Conservation (phyloP, 1,284 basidiomycete species). For the Puccinia triticina region DNA sequence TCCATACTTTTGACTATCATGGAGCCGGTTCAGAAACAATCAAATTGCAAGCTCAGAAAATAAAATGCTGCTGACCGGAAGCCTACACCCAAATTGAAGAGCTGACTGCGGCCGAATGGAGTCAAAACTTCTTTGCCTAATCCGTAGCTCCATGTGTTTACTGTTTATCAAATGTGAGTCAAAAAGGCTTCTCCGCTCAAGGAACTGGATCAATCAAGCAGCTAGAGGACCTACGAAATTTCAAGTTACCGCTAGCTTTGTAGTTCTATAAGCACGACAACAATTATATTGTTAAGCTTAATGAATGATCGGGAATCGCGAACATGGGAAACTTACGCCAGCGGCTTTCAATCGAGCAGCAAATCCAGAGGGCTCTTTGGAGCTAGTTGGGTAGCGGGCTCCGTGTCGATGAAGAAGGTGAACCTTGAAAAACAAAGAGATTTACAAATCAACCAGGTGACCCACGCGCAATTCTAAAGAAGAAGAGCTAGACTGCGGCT, state of each 20-base stretch:
- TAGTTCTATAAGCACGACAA: slow-evolving; percentile 18
- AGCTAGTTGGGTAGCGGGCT: slow-evolving; percentile 50
- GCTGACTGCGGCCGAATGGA: slow-evolving; percentile 64
- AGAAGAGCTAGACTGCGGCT: background rate
- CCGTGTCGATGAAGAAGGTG: slow-evolving; percentile 51
- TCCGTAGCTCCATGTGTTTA: slow-evolving; percentile 46
- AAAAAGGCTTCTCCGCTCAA: background rate
- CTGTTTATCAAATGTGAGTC: slow-evolving; percentile 19
- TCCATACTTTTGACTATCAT: slow-evolving; percentile 48
- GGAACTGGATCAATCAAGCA: background rate
- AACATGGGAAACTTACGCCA: slow-evolving; percentile 22
- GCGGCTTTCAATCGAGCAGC: slow-evolving; percentile 39
- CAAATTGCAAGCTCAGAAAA: background rate
- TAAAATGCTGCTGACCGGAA: slow-evolving; percentile 40
- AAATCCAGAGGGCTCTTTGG: slow-evolving; percentile 46
- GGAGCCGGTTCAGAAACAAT: background rate
- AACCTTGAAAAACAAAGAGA: slow-evolving; percentile 21
- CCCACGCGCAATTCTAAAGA: background rate
- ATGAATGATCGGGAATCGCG: background rate
- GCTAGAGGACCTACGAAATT: slow-evolving; percentile 32
- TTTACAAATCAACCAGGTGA: background rate
- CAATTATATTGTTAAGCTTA: background rate
- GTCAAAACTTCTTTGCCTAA: slow-evolving; percentile 64
- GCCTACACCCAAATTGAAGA: slow-evolving; percentile 55
- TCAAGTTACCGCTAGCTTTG: slow-evolving; percentile 38